Base-by-base conservation (phyloP, 1,284 basidiomycete genomes). In the Wolfiporia cocos region DNA sequence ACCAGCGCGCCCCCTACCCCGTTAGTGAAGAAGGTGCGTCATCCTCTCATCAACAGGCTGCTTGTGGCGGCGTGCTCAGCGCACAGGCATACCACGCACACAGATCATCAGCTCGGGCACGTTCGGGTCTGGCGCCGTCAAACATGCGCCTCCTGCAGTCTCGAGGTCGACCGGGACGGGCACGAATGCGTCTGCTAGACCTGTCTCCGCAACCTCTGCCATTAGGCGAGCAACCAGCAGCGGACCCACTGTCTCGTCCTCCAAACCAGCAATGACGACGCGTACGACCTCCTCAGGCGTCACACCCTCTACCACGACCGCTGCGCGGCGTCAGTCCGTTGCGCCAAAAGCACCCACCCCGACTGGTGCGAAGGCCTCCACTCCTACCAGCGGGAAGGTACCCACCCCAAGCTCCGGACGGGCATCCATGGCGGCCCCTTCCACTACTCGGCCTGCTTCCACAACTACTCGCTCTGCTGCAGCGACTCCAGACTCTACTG, bases 51-150 rank as follows among this genome's bases (percentile, higher is more conserved):
- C 47, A 41, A 21, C 20, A 18, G 11, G 23, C 24, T 20, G 37
- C 37, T 28, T 46, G 23, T 28, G 23, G 22, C 24, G n/a, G 35
- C 28, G 4, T 32, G 34, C 15, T 23, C 7, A 12, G 21, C 42
- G 35, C 44, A 28, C 31, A 14, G 22, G 20, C 37, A 4, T 40
- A 15, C 35, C 40, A 41, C 37, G 22, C 14, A 37, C 41, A 34
- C 57, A 87, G 84, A 71, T 83, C 47, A 67, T 82, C 52, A 78
- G 66, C 61, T 76, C 80, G 46, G 77, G 81, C 51, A 83, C 80
- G 49, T 81, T 82, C 67, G 76, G 79, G 49, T 56, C 73, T 55
- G 77, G 78, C 47, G 53, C 69, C 46, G 65, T 71, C 41, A 86
- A 79, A 61, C 52, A 73, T 49, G 58, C 69, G 39, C 59, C 69